Evolutionary conservation across 2,329 filamentous ascomycete genomes (phyloP), one percentile per base, ranked within the genome.

Genomic region (Achaetomium macrosporum): DNA sequence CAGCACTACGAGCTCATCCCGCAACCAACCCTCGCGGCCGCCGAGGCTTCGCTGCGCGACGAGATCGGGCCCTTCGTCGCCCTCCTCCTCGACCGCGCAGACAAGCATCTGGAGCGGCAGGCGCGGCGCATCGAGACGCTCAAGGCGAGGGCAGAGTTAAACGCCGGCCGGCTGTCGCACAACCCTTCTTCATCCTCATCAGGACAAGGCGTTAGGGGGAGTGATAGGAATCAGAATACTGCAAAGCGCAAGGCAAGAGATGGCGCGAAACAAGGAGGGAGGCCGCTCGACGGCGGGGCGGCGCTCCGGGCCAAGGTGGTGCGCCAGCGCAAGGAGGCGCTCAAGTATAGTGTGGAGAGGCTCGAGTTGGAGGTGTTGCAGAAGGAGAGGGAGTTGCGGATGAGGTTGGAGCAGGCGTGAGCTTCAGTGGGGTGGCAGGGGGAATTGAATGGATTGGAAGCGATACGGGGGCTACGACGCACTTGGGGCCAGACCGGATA

Each of bases 1-100:
- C 57, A 95, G 85, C 91, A 96, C 73, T 96, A 95, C 71, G 91
- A 96, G 69, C 83, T 96, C 40, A 88, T 96, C 61, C 88, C 90
- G 15, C 89, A 95, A 67, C 82, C 87, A 12, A 88, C 88, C 47
- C 82, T 96, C 42, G 84, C 85, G 56, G 80, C 85, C 57, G 91
- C 91, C 31, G 91, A 96, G 70, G 78, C 88, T 60, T 85, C 89
- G 5, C 82, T 96, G 16, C 85, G 90, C 62, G 87, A 89, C 64
- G 90, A 95, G 67, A 93, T 96, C 61, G 85, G 86, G n/a, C 91
- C 91, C 9, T 90, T 90, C 68, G 87, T 95, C 58, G 76, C 84
- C 30, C 81, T 83, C 53, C 81, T 96, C 2, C 83, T 96, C 47
- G 80, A 84, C 57, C 85, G 90, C 60, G 89, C 90, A n/a, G 84